phyloP scores from a whole-genome alignment of 352 stramenopile species.

The Nothophytophthora sp. region DNA sequence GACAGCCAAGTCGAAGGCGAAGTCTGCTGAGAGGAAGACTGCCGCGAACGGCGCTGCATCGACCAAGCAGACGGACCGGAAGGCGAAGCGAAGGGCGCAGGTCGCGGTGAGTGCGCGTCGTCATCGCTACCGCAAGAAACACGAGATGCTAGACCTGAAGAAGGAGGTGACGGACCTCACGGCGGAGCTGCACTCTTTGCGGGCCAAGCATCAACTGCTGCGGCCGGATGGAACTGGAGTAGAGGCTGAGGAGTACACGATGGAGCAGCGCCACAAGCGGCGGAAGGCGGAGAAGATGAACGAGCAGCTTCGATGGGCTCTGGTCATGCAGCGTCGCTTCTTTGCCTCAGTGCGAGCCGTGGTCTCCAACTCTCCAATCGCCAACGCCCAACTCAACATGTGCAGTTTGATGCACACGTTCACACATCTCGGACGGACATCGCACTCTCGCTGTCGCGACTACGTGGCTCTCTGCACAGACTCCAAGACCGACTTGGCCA shows the following conservation, averaged over 20 bases:
- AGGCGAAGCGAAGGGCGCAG: constrained; percentile 18
- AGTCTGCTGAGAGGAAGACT: no score
- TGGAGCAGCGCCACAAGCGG: constrained; percentile 34
- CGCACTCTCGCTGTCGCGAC: constrained; percentile 41
- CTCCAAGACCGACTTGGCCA: constrained; percentile 52
- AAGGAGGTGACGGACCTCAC: constrained; percentile 37
- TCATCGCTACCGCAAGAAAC: constrained; percentile 37
- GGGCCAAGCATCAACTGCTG: constrained; percentile 31
- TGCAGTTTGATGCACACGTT: constrained; percentile 54
- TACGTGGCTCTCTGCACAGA: constrained; percentile 43
- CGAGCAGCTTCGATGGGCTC: constrained; percentile 45
- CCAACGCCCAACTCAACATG: constrained; percentile 48
- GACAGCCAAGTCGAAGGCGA: no score
- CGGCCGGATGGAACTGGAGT: constrained; percentile 19
- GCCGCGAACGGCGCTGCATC: no score
- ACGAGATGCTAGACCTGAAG: constrained; percentile 42
- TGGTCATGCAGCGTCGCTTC: constrained; percentile 53
- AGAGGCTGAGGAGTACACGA: constrained; percentile 31
- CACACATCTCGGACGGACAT: constrained; percentile 42
- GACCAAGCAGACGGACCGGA: constrained; percentile 10
- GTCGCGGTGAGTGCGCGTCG: constrained; percentile 22
- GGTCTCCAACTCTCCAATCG: constrained; percentile 24
- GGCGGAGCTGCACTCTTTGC: constrained; percentile 28
- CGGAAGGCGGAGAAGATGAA: constrained; percentile 36
- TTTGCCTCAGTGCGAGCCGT: constrained; percentile 37